Evolutionary conservation across 768 basidiomycete genomes (phyloP).

Genomic region (Leccinum rimulosum): DNA sequence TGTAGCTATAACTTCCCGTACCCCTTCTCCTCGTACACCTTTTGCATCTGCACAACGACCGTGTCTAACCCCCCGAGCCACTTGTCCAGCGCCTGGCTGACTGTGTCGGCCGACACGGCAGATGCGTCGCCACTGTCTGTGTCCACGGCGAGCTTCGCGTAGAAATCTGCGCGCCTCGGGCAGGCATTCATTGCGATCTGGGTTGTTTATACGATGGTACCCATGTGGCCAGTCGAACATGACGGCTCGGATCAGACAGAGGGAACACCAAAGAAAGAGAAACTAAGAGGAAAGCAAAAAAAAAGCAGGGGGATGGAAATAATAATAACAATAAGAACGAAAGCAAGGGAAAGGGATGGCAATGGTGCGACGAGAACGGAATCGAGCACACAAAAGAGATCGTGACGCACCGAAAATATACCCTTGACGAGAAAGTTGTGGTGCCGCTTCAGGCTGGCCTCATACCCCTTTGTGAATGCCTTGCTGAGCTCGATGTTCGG

Average conservation of each 20-base stretch:
- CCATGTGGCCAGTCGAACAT: constrained; percentile 1
- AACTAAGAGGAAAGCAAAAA: neutral
- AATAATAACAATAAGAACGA: too few species aligned
- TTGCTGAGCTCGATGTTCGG: constrained; percentile 49
- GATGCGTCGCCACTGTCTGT: constrained; percentile 48
- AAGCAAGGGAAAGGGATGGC: neutral
- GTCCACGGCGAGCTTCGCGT: constrained; percentile 55
- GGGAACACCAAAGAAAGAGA: neutral
- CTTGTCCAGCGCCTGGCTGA: constrained; percentile 50
- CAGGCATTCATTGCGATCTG: constrained; percentile 56
- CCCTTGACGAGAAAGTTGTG: constrained; percentile 77
- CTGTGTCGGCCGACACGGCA: constrained; percentile 42
- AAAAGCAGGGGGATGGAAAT: neutral
- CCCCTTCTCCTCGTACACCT: constrained; percentile 54
- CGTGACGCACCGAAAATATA: constrained; percentile 48
- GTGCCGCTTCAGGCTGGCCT: constrained; percentile 74
- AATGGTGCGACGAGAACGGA: neutral
- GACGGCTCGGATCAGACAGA: neutral
- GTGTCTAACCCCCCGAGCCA: constrained; percentile 62
- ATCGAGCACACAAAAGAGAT: constrained; percentile 27
- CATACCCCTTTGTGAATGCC: constrained; percentile 83
- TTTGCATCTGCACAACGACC: constrained; percentile 48
- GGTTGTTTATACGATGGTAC: constrained; percentile 18
- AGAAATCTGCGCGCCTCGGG: constrained; percentile 61
- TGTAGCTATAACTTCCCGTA: constrained; percentile 41